Evolutionary conservation across 2,329 filamentous ascomycete genomes (phyloP).

Genomic region (Trichoderma aggressivum): DNA sequence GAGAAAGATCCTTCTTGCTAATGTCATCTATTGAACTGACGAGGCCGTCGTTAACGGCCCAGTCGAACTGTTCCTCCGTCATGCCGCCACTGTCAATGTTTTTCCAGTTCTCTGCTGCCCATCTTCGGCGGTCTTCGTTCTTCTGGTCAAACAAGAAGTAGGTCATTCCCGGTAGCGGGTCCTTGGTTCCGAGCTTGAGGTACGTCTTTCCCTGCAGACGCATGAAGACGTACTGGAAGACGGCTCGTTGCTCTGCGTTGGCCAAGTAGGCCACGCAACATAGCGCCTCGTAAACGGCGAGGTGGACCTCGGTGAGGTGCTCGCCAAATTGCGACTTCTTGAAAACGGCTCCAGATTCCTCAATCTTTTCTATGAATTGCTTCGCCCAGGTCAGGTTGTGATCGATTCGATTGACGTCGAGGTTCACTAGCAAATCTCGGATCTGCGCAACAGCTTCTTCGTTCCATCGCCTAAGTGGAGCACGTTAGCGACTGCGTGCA

Average conservation of each 20-base stretch:
- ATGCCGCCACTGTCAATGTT: conserved; percentile 57
- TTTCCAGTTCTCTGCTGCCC: conserved; percentile 40
- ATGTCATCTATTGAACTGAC: conserved; percentile 62
- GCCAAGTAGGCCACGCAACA: conserved; percentile 77
- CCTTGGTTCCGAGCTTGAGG: conserved; percentile 69
- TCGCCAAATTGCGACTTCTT: conserved; percentile 46
- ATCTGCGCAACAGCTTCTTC: conserved; percentile 53
- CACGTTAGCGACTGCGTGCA: conserved; percentile 22
- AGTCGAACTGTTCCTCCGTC: conserved; percentile 75
- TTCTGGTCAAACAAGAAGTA: conserved; percentile 68
- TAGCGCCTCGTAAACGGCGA: conserved; percentile 83
- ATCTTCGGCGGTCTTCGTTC: conserved; percentile 54
- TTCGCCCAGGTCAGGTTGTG: conserved; percentile 56
- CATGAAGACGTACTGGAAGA: conserved; percentile 81
- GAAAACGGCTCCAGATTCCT: conserved; percentile 45
- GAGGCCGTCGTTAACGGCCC: conserved; percentile 75
- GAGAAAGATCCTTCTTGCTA: conserved; percentile 43
- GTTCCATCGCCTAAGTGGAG: conserved; percentile 38
- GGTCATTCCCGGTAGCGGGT: conserved; percentile 77
- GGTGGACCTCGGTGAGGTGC: conserved; percentile 58
- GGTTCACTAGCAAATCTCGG: conserved; percentile 53
- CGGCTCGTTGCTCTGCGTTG: conserved; percentile 45
- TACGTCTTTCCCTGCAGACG: conserved; percentile 68
- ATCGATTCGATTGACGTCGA: conserved; percentile 61
- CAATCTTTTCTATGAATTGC: conserved; percentile 51